Evolutionary conservation across 1,139 yeast species (phyloP).

Genomic region (Pichia sorboxylosa): DNA sequence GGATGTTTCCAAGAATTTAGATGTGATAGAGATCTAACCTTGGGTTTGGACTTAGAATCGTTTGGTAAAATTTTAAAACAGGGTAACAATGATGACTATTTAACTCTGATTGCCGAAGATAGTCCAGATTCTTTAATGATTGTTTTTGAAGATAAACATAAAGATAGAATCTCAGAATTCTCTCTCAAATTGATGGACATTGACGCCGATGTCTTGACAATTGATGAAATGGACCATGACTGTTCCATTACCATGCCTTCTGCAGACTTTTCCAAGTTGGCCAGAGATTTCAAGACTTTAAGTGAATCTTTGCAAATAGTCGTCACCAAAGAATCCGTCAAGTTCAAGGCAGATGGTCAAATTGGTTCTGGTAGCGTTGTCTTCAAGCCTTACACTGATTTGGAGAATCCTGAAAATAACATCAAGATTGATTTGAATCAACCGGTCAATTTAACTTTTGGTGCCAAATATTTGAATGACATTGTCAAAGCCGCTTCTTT

Average conservation of each 20-base stretch:
- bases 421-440: conserved; percentile 69
- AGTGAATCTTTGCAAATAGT: conserved; percentile 79
- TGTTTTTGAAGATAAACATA: conserved; percentile 81
- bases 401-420: conserved; percentile 68
- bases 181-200: conserved; percentile 89
- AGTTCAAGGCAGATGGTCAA: conserved; percentile 86
- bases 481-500: conserved; percentile 85
- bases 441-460: conserved; percentile 84
- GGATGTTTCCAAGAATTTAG: conserved; percentile 90
- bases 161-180: conserved; percentile 88
- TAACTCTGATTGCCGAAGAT: conserved; percentile 87
- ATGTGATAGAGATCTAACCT: conserved; percentile 87
- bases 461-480: conserved; percentile 80
- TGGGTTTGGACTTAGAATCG: conserved; percentile 84
- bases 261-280: conserved; percentile 75
- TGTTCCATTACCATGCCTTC: conserved; percentile 83
- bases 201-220: conserved; percentile 86
- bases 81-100: conserved; percentile 82
- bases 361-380: conserved; percentile 82
- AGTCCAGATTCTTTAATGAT: conserved; percentile 72
- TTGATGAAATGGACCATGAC: conserved; percentile 90
- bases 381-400: conserved; percentile 71
- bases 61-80: conserved; percentile 80
- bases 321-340: conserved; percentile 87
- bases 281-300: conserved; percentile 76